Percentiles rank a stretch among this genome's conserved stretches.
Conservation (phyloP, 352 stramenopile species). For the Blastocystis sp. region DNA sequence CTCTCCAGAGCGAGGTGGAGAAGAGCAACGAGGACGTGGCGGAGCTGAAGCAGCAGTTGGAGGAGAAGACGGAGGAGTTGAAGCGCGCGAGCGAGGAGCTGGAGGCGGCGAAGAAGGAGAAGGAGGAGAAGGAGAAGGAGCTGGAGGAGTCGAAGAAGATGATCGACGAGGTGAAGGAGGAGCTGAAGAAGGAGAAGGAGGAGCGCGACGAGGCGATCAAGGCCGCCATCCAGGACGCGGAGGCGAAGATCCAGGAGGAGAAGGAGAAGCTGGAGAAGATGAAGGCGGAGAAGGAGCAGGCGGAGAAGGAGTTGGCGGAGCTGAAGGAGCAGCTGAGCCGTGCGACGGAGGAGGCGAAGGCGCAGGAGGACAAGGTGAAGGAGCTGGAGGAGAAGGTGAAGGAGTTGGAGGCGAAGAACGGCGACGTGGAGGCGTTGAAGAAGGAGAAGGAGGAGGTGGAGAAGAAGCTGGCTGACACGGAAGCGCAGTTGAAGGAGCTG, state of each 20-base stretch:
- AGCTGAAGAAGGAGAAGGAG: background rate
- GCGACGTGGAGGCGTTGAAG: slow-evolving; percentile 9
- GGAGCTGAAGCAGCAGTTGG: background rate
- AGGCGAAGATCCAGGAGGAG: slow-evolving; percentile 31
- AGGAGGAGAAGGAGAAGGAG: background rate
- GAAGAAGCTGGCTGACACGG: background rate
- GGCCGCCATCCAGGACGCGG: background rate
- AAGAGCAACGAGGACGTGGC: slow-evolving; percentile 15
- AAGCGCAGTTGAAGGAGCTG: background rate
- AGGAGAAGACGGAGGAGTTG: background rate
- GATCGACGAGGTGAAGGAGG: background rate
- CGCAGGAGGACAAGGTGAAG: slow-evolving; percentile 20
- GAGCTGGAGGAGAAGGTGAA: slow-evolving; percentile 43
- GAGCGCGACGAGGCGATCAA: background rate
- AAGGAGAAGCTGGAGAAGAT: slow-evolving; percentile 32
- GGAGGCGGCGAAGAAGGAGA: background rate
- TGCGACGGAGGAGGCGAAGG: background rate
- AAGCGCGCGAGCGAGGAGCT: background rate
- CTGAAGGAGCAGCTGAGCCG: background rate
- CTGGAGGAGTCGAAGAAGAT: background rate
- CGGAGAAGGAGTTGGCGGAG: slow-evolving; percentile 24
- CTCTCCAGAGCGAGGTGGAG: slow-evolving; percentile 15
- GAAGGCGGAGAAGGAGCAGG: slow-evolving; percentile 48
- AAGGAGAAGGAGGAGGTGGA: slow-evolving; percentile 47
- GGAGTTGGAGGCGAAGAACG: background rate